Evolutionary conservation across 164 flowering plant genomes (phyloP).

Genomic region (Stephania cephalantha): DNA sequence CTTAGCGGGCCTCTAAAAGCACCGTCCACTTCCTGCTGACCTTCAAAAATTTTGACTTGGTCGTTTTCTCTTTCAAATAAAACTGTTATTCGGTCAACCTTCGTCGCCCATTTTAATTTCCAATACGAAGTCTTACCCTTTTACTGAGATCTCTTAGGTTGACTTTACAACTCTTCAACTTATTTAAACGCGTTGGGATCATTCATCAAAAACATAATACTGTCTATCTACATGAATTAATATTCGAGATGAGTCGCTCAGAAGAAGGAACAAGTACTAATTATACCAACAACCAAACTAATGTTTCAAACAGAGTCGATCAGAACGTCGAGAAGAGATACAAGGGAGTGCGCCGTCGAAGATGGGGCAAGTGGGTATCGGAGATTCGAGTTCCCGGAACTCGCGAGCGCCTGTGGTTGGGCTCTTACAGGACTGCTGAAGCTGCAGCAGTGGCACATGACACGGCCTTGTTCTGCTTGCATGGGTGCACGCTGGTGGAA

Average conservation of each 20-base stretch:
- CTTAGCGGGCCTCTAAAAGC: too few relatives aligned
- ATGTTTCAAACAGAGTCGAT: background rate
- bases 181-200: background rate
- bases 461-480: slow-evolving; percentile 46
- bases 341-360: slow-evolving; percentile 50
- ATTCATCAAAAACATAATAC: background rate
- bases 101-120: background rate
- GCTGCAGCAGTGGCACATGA: slow-evolving; percentile 75
- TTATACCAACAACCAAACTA: background rate
- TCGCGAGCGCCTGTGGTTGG: slow-evolving; percentile 62
- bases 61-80: background rate
- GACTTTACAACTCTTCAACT: slow-evolving; percentile 4
- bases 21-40: background rate
- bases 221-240: background rate
- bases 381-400: slow-evolving; percentile 64
- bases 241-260: background rate
- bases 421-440: slow-evolving; percentile 56
- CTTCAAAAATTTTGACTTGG: background rate
- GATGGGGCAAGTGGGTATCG: slow-evolving; percentile 87
- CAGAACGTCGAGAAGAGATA: slow-evolving; percentile 21
- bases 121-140: background rate
- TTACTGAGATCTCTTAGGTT: background rate
- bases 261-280: background rate
- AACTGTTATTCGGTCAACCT: background rate
- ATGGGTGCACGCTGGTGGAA: slow-evolving; percentile 24